Evolutionary conservation across 2,329 filamentous ascomycete genomes (phyloP).

Genomic region (Claviceps pazoutovae): DNA sequence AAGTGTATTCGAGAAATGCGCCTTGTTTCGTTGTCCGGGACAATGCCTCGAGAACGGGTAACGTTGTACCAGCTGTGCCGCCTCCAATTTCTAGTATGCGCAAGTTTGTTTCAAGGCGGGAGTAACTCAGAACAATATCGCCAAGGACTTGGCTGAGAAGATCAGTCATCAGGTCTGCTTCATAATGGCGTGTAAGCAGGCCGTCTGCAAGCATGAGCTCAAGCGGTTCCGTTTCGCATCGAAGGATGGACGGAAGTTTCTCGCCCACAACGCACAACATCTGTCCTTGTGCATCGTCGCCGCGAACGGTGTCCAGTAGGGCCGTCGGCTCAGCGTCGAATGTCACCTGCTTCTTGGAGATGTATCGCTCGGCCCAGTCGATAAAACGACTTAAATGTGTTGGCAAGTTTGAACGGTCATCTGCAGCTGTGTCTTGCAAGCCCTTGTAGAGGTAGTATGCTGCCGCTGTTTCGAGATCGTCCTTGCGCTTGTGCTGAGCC

Average conservation of each 20-base stretch:
- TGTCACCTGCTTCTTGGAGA: constrained; percentile 1
- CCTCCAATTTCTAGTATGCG: constrained; percentile 28
- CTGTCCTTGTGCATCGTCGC: constrained; percentile 10
- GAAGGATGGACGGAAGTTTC: constrained; percentile 12
- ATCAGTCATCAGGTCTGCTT: constrained; percentile 2
- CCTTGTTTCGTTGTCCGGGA: constrained; percentile 11
- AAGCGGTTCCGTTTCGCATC: constrained; percentile 11
- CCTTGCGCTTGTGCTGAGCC: constrained; percentile 12
- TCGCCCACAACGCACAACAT: constrained; percentile 13
- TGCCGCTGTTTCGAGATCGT: constrained; percentile 8
- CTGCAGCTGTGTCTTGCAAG: constrained; percentile 9
- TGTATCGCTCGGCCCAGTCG: constrained; percentile 8
- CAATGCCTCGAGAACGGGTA: constrained; percentile 16
- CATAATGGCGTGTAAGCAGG: constrained; percentile 11
- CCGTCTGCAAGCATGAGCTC: constrained; percentile 16
- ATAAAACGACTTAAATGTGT: constrained; percentile 10
- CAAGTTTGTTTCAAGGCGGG: constrained; percentile 25
- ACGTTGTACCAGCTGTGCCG: constrained; percentile 29
- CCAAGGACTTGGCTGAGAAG: neutral
- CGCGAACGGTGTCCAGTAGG: neutral
- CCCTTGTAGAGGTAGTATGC: constrained; percentile 11
- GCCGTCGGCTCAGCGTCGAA: constrained; percentile 4
- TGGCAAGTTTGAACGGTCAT: constrained; percentile 11
- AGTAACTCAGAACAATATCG: neutral
- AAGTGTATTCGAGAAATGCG: constrained; percentile 25